phyloP scores from a whole-genome alignment of 148 eudicot genomes.

The Cornus kousa region DNA sequence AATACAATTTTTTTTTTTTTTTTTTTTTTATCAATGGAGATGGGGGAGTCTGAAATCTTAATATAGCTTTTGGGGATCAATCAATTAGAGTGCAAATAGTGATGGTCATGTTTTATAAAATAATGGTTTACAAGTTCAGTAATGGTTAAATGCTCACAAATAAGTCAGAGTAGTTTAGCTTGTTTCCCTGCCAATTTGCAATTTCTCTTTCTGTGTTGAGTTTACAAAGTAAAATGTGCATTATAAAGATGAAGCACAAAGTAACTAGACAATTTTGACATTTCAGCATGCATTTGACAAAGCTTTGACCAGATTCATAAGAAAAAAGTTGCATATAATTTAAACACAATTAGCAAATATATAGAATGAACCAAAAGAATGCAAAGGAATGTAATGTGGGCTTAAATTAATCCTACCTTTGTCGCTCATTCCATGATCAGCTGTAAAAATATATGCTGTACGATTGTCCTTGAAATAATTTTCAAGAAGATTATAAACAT shows the following conservation, averaged over 20 bases:
- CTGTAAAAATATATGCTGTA: constrained; percentile 90
- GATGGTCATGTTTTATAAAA: no score
- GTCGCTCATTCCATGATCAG: constrained; percentile 99
- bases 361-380: constrained; percentile 4
- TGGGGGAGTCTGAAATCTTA: no score
- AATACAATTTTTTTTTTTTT: no score
- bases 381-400: background rate
- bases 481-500: constrained; percentile 75
- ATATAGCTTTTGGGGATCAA: no score
- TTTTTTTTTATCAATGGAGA: no score
- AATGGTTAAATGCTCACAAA: background rate
- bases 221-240: background rate
- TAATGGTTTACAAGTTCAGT: background rate
- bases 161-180: background rate
- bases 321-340: constrained; percentile 2
- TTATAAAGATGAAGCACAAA: background rate
- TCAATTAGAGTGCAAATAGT: no score
- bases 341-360: background rate
- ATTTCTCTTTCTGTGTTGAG: background rate
- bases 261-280: background rate
- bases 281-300: background rate
- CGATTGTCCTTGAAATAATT: constrained; percentile 78
- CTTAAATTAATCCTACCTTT: constrained; percentile 53
- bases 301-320: background rate
- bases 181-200: background rate